Evolutionary conservation across 129 eudicot species (phyloP), one percentile per base, ranked within the genome.

Genomic region (Flaveria robusta): DNA sequence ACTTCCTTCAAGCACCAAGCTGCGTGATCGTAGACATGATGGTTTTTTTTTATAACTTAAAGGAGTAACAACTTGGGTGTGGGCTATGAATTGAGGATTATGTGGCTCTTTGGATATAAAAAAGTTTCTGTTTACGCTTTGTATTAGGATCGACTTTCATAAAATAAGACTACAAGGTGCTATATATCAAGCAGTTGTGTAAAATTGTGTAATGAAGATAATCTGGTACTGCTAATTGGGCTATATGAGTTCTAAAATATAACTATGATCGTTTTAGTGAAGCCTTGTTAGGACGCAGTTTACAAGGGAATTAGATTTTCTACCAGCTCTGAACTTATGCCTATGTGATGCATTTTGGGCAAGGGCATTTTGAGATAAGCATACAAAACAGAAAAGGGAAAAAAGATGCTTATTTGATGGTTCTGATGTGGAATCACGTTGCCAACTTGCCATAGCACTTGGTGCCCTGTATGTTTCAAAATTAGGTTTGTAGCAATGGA

Each of bases 371-470:
- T 42, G 23, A 73, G 54, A 42, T 41, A 26, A 56, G 77, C 19
- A 42, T 41, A 68, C 42, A 55, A 56, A 34, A 34, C 39, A 34
- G 5, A 34, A 34, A 73, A 29, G 52, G 77, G 16, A 3, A 58
- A 58, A 20, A 42, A 74, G 55, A 42, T 45, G 78, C 60, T 58
- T 74, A 74, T 74, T 26, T 10, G 58, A 46, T 74, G 26, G 24
- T 42, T 42, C 47, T 62, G 37, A 55, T 60, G 60, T 74, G 58
- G 78, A 60, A 59, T 74, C 46, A 62, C 10, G 71, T 63, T 9
- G 31, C 62, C 46, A 62, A 5, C 63, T 63, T 9, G 31, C 62
- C 37, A n/a, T 75, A 63, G 71, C 49, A 46, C 49, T 46, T 46
- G 50, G 50, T 63, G 37, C 46, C 49, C 59, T 50, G 24, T 11